Percentiles rank a stretch among this genome's conserved stretches.
Evolutionary conservation across 352 stramenopile genomes (phyloP).

Genomic region (Phytophthora rubi): DNA sequence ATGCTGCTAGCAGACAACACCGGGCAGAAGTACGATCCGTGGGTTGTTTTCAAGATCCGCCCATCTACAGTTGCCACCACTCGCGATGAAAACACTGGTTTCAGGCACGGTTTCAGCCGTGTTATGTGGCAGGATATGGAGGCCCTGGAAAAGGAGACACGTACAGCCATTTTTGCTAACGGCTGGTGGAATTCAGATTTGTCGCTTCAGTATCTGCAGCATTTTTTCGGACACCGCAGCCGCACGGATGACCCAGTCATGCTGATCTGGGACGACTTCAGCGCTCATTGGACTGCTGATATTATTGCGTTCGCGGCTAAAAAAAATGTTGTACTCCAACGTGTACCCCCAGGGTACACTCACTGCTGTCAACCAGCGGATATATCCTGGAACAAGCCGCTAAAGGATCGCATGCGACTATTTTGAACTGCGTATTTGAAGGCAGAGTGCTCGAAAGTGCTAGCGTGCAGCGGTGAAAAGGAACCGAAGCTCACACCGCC

Average conservation of each 20-base stretch:
- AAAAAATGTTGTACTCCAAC: slow-evolving; percentile 21
- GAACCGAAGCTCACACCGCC: background rate
- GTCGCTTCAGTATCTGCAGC: slow-evolving; percentile 19
- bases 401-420: slow-evolving; percentile 15
- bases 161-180: slow-evolving; percentile 34
- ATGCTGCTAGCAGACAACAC: too few species aligned
- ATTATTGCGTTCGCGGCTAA: slow-evolving; percentile 8
- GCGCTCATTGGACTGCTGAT: slow-evolving; percentile 25
- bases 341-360: slow-evolving; percentile 19
- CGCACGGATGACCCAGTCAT: slow-evolving; percentile 13
- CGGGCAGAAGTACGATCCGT: slow-evolving; percentile 15
- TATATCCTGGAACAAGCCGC: slow-evolving; percentile 31
- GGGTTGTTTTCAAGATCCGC: slow-evolving; percentile 29
- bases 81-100: slow-evolving; percentile 15
- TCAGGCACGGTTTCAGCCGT: slow-evolving; percentile 38
- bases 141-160: slow-evolving; percentile 7
- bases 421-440: slow-evolving; percentile 5
- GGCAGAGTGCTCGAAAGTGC: background rate
- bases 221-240: slow-evolving; percentile 20
- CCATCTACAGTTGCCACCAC: background rate
- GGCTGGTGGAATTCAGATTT: slow-evolving; percentile 24
- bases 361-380: slow-evolving; percentile 26
- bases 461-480: background rate
- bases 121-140: slow-evolving; percentile 29
- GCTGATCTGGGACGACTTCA: background rate